Conservation (phyloP, 2,329 filamentous ascomycete species). For the Fusarium chuoi region DNA sequence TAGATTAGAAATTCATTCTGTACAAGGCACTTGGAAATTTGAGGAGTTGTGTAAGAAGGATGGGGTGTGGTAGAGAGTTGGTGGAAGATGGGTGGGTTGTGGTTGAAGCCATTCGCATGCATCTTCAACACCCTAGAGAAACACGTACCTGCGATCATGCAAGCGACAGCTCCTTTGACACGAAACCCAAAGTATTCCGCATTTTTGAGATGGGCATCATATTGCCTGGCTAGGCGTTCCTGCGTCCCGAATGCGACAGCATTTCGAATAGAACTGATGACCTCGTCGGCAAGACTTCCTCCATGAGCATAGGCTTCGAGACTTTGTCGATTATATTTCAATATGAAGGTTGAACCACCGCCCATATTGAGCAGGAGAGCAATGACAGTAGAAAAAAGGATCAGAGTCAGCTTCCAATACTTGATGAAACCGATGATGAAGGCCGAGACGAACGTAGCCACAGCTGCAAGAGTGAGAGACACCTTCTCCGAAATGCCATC, state of each 20-base stretch:
- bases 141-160: constrained; percentile 81
- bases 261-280: constrained; percentile 92
- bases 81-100: neutral
- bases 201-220: constrained; percentile 77
- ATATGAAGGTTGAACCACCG: constrained; percentile 75
- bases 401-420: constrained; percentile 93
- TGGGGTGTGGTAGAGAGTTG: neutral
- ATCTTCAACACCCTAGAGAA: neutral
- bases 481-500: constrained; percentile 95
- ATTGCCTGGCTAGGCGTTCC: constrained; percentile 87
- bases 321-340: constrained; percentile 82
- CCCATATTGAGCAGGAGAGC: constrained; percentile 84
- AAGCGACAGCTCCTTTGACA: constrained; percentile 75
- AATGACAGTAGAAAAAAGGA: constrained; percentile 83
- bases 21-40: neutral
- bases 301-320: constrained; percentile 84
- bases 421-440: constrained; percentile 92
- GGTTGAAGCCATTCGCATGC: neutral
- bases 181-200: constrained; percentile 82
- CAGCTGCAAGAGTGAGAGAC: constrained; percentile 76
- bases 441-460: constrained; percentile 86
- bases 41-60: neutral
- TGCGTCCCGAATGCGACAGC: constrained; percentile 94
- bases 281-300: constrained; percentile 91
- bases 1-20: constrained; percentile 66